Evolutionary conservation across 306 rosid species (phyloP).

Genomic region (Lathyrus aphaca): DNA sequence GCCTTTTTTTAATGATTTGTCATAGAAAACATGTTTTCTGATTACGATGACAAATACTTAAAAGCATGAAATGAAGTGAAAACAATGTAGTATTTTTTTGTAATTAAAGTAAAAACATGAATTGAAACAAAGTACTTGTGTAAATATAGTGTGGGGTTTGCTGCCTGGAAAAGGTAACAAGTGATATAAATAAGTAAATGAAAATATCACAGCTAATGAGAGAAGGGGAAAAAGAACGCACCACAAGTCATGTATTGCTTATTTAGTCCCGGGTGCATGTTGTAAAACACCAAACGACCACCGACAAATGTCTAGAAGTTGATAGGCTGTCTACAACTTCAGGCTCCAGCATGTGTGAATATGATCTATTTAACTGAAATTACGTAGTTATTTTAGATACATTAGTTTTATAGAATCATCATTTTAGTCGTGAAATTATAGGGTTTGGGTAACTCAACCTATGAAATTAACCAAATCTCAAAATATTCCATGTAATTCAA

Average conservation of each 20-base stretch:
- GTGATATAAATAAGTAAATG: not conserved
- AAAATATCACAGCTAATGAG: not conserved
- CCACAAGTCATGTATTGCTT: not conserved
- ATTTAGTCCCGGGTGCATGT: not conserved
- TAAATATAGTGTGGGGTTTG: slow-evolving; percentile 4
- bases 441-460: not conserved
- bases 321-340: not conserved
- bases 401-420: slow-evolving; percentile 1
- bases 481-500: not conserved
- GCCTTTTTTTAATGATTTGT: not conserved
- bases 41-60: not conserved
- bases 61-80: slow-evolving; percentile 1
- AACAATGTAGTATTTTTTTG: not conserved
- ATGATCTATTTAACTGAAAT: not conserved
- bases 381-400: not conserved
- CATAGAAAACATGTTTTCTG: slow-evolving; percentile 2
- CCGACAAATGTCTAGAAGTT: slow-evolving; percentile 3
- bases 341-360: not conserved
- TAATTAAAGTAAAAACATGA: not conserved
- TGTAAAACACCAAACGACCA: not conserved
- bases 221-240: not conserved
- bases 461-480: not conserved
- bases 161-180: not conserved
- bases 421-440: not conserved
- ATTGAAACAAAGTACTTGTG: slow-evolving; percentile 4